phyloP scores from a whole-genome alignment of 2,329 filamentous ascomycete genomes.

The Penicillium aurantiogriseum region DNA sequence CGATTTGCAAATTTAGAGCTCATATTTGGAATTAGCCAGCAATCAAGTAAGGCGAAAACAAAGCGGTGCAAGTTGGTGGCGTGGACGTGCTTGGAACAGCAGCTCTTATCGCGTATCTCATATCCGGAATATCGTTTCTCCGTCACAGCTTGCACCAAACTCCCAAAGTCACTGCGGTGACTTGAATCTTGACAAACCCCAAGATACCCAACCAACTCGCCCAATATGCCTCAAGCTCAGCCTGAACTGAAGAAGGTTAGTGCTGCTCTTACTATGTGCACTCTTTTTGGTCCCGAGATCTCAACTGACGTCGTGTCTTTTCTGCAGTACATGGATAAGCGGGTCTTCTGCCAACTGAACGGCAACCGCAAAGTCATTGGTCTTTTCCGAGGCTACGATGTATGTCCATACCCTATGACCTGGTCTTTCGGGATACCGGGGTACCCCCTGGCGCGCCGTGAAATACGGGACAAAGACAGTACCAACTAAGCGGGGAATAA shows the following conservation, averaged over 20 bases:
- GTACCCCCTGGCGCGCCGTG: no score
- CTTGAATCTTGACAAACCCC: constrained; percentile 20
- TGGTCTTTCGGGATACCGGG: no score
- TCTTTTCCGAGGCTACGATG: constrained; percentile 92
- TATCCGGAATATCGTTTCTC: constrained; percentile 38
- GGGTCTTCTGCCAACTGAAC: constrained; percentile 95
- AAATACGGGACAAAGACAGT: no score
- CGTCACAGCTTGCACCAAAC: constrained; percentile 31
- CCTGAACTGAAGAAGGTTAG: constrained; percentile 96
- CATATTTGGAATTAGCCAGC: constrained; percentile 40
- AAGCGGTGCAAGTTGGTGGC: constrained; percentile 10
- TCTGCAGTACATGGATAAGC: constrained; percentile 93
- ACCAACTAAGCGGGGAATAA: not conserved
- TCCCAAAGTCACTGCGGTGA: constrained; percentile 30
- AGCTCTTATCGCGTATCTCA: constrained; percentile 24
- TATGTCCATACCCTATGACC: constrained; percentile 47
- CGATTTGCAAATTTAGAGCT: constrained; percentile 56
- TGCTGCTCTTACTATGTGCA: constrained; percentile 3
- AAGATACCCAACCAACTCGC: constrained; percentile 26
- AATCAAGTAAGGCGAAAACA: not conserved
- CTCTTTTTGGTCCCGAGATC: not conserved
- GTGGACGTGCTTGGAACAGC: not conserved
- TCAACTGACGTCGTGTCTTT: constrained; percentile 15
- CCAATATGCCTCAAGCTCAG: constrained; percentile 93
- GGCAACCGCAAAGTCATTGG: constrained; percentile 97